These are phyloP conservation scores for Obba rivulosa DNA, from an alignment of 768 basidiomycete species.

Conservation along the genomic window DNA sequence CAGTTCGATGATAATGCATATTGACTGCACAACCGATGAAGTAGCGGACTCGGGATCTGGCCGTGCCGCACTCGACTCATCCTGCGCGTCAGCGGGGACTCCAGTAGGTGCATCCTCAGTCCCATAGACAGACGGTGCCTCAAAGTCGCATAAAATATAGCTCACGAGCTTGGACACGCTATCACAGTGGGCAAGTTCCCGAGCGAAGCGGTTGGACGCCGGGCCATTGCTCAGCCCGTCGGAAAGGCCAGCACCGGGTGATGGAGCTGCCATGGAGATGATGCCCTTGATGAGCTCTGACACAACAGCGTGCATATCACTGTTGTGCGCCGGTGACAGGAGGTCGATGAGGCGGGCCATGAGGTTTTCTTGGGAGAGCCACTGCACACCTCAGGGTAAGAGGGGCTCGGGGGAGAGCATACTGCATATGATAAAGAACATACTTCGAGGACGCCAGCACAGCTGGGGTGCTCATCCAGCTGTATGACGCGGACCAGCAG, in stretches of 20 bases:
- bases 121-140: conserved; percentile 12
- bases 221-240: conserved; percentile 65
- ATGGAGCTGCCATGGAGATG: conserved; percentile 89
- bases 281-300: conserved; percentile 92
- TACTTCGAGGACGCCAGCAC: conserved; percentile 83
- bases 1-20: conserved; percentile 86
- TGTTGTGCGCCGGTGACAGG: conserved; percentile 70
- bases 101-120: conserved; percentile 5
- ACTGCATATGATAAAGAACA: conserved; percentile 33
- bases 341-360: conserved; percentile 78
- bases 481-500: conserved; percentile 87
- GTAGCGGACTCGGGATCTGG: conserved; percentile 47
- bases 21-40: conserved; percentile 82
- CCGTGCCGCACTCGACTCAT: conserved; percentile 15
- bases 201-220: conserved; percentile 81
- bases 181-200: conserved; percentile 75
- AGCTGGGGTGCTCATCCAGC: conserved; percentile 78
- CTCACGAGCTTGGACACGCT: conserved; percentile 67
- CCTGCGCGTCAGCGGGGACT: no score
- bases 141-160: conserved; percentile 73
- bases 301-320: conserved; percentile 79
- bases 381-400: conserved; percentile 45
- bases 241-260: conserved; percentile 69
- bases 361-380: conserved; percentile 81
- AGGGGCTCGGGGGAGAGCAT: conserved; percentile 26